A percentile compares a stretch with the other conserved stretches of the same genome.
phyloP scores from a whole-genome alignment of 1,284 basidiomycete genomes.

The Mycena sp. region DNA sequence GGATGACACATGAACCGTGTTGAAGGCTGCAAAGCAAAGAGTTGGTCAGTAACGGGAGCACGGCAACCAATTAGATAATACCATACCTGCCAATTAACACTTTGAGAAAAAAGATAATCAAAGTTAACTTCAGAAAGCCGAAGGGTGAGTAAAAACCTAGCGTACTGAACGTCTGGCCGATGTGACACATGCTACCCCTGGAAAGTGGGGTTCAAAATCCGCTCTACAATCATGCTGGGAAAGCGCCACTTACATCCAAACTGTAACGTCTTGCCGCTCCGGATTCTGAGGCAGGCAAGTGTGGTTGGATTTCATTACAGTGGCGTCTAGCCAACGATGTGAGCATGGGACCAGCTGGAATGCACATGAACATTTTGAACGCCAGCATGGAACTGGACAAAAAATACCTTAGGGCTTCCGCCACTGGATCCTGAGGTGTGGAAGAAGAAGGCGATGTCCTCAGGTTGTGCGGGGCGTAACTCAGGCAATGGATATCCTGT shows the following conservation, averaged over 20 bases:
- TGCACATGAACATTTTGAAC: neutral
- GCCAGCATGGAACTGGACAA: no score
- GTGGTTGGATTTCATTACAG: conserved; percentile 56
- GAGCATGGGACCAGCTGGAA: conserved; percentile 65
- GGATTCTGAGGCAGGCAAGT: conserved; percentile 52
- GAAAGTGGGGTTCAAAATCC: conserved; percentile 39
- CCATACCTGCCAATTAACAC: conserved; percentile 38
- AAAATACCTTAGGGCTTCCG: conserved; percentile 63
- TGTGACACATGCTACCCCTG: conserved; percentile 64
- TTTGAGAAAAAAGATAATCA: conserved; percentile 46
- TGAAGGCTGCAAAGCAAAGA: conserved; percentile 57
- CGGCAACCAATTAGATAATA: conserved; percentile 30
- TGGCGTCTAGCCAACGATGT: conserved; percentile 62
- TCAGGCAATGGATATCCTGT: conserved; percentile 53
- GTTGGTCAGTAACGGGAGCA: conserved; percentile 50
- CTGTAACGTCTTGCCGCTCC: conserved; percentile 57
- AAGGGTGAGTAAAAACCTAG: conserved; percentile 30
- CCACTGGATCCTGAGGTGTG: conserved; percentile 79
- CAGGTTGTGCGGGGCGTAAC: conserved; percentile 48
- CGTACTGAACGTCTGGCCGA: conserved; percentile 60
- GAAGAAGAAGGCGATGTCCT: conserved; percentile 66
- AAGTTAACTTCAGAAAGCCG: conserved; percentile 60
- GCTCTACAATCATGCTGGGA: conserved; percentile 29
- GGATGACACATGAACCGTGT: conserved; percentile 66
- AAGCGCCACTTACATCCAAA: conserved; percentile 58